A percentile compares a stretch with the other conserved stretches of the same genome.
Evolutionary conservation across 2,329 filamentous ascomycete genomes (phyloP).

Genomic region (Cladosporium cucumerinum): DNA sequence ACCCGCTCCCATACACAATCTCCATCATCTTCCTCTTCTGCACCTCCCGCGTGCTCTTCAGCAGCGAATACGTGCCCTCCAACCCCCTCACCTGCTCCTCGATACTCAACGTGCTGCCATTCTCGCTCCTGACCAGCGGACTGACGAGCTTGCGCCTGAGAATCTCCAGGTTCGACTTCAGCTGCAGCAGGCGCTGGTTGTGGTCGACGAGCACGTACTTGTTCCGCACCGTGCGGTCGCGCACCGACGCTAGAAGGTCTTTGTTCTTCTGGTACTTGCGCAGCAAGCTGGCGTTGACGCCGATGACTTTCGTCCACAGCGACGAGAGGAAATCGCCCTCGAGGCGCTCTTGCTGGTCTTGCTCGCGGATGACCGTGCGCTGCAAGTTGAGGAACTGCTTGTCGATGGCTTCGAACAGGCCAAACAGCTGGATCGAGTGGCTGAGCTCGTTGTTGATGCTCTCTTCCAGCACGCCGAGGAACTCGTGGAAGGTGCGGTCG

Average conservation of each 20-base stretch:
- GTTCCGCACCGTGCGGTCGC: conserved; percentile 79
- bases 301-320: conserved; percentile 82
- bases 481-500: conserved; percentile 83
- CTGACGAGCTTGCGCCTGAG: conserved; percentile 78
- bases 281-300: conserved; percentile 69
- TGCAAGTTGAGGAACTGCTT: conserved; percentile 85
- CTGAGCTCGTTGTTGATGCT: conserved; percentile 80
- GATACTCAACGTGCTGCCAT: conserved; percentile 66
- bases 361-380: conserved; percentile 79
- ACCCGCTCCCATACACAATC: conserved; percentile 31
- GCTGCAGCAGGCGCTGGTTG: conserved; percentile 74
- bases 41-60: conserved; percentile 69
- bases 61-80: conserved; percentile 72
- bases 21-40: conserved; percentile 51
- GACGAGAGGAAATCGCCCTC: conserved; percentile 78
- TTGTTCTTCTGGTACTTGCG: conserved; percentile 91
- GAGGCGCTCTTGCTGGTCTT: conserved; percentile 72
- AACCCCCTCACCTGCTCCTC: conserved; percentile 84
- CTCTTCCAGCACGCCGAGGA: conserved; percentile 82
- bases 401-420: conserved; percentile 89
- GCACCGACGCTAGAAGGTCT: conserved; percentile 71
- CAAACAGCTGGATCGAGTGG: conserved; percentile 75
- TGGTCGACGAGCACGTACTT: conserved; percentile 84
- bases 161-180: conserved; percentile 85
- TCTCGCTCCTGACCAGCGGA: conserved; percentile 71